phyloP scores from a whole-genome alignment of 78 protist species.

The Cavenderia fasciculata region DNA sequence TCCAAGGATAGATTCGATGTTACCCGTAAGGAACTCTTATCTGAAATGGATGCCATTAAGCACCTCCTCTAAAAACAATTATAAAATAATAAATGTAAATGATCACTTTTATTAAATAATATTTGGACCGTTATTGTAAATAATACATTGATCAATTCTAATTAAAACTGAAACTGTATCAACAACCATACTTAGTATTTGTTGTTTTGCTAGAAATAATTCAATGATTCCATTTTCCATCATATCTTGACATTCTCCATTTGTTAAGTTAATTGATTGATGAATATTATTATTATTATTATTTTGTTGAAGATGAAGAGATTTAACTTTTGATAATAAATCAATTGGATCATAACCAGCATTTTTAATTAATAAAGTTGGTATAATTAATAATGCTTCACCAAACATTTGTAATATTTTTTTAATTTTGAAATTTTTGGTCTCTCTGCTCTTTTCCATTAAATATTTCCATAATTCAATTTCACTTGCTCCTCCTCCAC shows the following conservation, averaged over 20 bases:
- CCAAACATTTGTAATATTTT: conserved; percentile 14
- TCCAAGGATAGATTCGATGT: conserved; percentile 67
- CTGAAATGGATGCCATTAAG: conserved; percentile 50
- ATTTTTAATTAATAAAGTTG: conserved; percentile 23
- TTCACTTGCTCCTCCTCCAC: conserved; percentile 68
- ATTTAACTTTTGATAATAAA: conserved; percentile 1
- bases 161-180: conserved; percentile 62
- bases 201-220: conserved; percentile 13
- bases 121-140: background rate
- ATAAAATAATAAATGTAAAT: too few relatives aligned
- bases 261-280: conserved; percentile 13
- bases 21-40: conserved; percentile 37
- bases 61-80: too few relatives aligned
- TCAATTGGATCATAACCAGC: conserved; percentile 34
- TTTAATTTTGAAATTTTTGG: background rate
- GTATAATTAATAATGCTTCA: conserved; percentile 17
- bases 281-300: background rate
- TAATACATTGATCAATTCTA: conserved; percentile 36
- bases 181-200: conserved; percentile 20
- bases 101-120: background rate
- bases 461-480: background rate
- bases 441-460: background rate
- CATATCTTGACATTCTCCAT: conserved; percentile 23
- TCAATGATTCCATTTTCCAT: conserved; percentile 25
- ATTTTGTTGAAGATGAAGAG: background rate